phyloP scores from a whole-genome alignment of 352 stramenopile genomes.

The Phytopythium helicoides region DNA sequence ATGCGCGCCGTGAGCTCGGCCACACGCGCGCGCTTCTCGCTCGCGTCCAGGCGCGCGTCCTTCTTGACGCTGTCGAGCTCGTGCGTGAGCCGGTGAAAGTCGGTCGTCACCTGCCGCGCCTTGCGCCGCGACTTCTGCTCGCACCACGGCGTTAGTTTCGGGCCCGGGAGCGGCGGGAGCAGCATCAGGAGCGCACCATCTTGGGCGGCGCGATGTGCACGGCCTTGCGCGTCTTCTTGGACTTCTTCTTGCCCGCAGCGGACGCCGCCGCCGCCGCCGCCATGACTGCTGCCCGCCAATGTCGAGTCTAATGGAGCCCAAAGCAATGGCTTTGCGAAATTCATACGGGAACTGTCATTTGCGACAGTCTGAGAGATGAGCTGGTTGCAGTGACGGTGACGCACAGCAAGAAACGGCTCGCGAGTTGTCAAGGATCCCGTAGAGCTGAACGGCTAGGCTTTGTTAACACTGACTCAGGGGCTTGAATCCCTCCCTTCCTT shows the following conservation, averaged over 20 bases:
- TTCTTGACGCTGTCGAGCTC: slow-evolving; percentile 62
- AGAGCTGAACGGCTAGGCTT: too few species aligned
- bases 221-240: slow-evolving; percentile 32
- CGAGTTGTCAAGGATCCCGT: too few species aligned
- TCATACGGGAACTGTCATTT: too few species aligned
- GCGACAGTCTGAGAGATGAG: too few species aligned
- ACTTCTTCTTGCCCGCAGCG: slow-evolving; percentile 12
- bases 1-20: slow-evolving; percentile 70
- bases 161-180: too few species aligned
- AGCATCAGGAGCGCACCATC: background rate
- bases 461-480: too few species aligned
- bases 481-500: too few species aligned
- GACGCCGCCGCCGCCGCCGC: background rate
- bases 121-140: slow-evolving; percentile 62
- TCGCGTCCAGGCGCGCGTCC: slow-evolving; percentile 4
- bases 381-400: too few species aligned
- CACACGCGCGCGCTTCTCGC: slow-evolving; percentile 35
- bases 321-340: too few species aligned
- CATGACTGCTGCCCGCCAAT: background rate
- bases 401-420: too few species aligned
- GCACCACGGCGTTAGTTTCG: too few species aligned
- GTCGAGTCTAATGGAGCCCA: background rate
- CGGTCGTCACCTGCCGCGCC: slow-evolving; percentile 69
- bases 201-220: slow-evolving; percentile 31
- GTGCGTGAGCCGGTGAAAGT: slow-evolving; percentile 76